Evolutionary conservation across 257 asterid species (phyloP), one percentile per base, ranked within the genome.

Genomic region (Cordia subcordata): DNA sequence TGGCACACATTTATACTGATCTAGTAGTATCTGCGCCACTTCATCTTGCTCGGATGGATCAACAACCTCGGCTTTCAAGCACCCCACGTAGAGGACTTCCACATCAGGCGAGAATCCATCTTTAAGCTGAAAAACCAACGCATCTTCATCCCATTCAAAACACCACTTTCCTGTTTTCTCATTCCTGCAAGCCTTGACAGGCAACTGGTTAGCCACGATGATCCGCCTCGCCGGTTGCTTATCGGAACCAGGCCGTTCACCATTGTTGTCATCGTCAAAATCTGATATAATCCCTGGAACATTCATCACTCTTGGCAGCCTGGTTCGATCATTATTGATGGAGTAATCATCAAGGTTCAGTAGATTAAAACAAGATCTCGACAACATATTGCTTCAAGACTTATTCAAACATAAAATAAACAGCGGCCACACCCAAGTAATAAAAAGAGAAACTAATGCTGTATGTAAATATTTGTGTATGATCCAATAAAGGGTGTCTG

Each of bases 81-180:
- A 67, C 0, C 98, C 98, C 0, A 90, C 82, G 45, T 77, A 90
- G 4, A 90, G 68, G 3, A 83, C 82, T 61, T 87, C 95, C 19
- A 68, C 80, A 32, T 78, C 84, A 5, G 81, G 40, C 19, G 94
- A 67, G 0, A 90, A 75, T 0, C 94, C 96, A 66, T 85, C 95
- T 51, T 74, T 87, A 5, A 90, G 64, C 70, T 90, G 96, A 57
- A 83, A 55, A 42, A 80, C 79, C 3, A 90, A 49, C 5, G 87
- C 81, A 60, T 90, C 98, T 13, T n/a, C 51, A 35, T 90, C 96
- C 94, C 88, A 87, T 55, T 83, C 92, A 38, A 90, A 90, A 13
- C 72, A 32, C 96, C 95, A 90, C 52, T 78, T 76, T 0, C 58
- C 16, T 18, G 55, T 62, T 1, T 71, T 62, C 11, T 46, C 61